Percentiles rank a stretch among this genome's conserved stretches.
phyloP scores from a whole-genome alignment of 2,329 filamentous ascomycete species.

The Botrytis porri region DNA sequence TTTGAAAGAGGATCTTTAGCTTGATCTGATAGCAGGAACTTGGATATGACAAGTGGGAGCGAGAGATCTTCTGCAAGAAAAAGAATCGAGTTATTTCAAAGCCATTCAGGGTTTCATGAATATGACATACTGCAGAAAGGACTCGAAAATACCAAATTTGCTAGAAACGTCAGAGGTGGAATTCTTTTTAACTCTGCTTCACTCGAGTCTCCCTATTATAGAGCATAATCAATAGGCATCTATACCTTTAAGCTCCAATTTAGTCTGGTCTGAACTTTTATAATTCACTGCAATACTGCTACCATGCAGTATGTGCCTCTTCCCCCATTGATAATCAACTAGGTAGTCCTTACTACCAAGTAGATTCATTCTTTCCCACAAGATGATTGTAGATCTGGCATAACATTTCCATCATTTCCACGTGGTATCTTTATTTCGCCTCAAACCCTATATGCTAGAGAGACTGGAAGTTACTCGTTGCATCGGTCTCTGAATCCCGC shows the following conservation, averaged over 20 bases:
- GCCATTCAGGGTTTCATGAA: neutral
- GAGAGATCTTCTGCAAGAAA: neutral
- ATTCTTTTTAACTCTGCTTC: too few species aligned
- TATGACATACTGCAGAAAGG: neutral
- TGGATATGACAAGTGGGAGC: neutral
- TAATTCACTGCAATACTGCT: neutral
- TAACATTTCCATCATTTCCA: neutral
- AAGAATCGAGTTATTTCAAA: neutral
- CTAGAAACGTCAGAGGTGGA: neutral
- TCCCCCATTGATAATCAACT: neutral
- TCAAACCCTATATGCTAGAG: neutral
- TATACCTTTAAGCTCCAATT: neutral
- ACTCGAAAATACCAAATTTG: neutral
- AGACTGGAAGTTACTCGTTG: neutral
- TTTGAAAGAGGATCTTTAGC: neutral
- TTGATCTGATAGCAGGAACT: neutral
- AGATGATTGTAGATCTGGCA: neutral
- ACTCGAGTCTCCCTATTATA: neutral
- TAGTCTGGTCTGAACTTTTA: neutral
- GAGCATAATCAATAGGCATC: neutral
- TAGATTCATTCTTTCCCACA: neutral
- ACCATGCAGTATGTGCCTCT: neutral
- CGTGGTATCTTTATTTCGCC: conserved; percentile 1
- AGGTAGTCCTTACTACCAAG: neutral
- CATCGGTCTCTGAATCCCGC: neutral